Evolutionary conservation across 148 eudicot genomes (phyloP), one percentile per base, ranked within the genome.

Genomic region (Camellia sinensis): DNA sequence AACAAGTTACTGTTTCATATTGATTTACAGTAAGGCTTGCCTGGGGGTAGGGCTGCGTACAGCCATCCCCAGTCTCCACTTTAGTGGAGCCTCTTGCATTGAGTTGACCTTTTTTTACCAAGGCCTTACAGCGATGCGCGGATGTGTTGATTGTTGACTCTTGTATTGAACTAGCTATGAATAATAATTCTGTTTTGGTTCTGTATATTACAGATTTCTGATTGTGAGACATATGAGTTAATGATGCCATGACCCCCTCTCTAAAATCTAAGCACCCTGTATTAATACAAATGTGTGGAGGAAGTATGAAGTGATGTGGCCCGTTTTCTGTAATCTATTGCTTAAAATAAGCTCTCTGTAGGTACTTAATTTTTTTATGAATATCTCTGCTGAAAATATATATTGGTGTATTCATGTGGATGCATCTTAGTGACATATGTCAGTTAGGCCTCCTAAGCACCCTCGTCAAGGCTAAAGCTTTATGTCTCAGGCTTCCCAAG

Each of bases 371-470:
- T 15, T 74, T 29, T 56, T 17, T 19, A 18, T 69, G 70, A 37
- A 74, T 74, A 18, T 57, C 48, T 21, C 48, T 57, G 63, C 63
- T 74, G 50, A 56, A 40, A 40, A 14, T 74, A 74, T 21, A 74
- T 74, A 40, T 44, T 74, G 52, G 65, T 74, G 43, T 56, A 74
- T 37, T 74, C 65, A 56, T 74, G 4, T 56, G 64, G 61, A 56
- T 74, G 65, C 13, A 74, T 56, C 64, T 56, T 74, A 57, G 77
- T 74, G 77, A 74, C 64, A 50, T 61, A 54, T 74, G 44, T 40
- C 77, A 54, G 77, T 74, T 74, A 44, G 77, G 44, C 76, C 2
- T 73, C 62, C 63, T 3, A 37, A 73, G 62, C 62, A 73, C 56
- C 62, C 62, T 73, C 9, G 37, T 73, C 76, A 73, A 29, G 76